Base-by-base conservation (phyloP, 495 filamentous ascomycete species). In the Glutinoglossum americanum region DNA sequence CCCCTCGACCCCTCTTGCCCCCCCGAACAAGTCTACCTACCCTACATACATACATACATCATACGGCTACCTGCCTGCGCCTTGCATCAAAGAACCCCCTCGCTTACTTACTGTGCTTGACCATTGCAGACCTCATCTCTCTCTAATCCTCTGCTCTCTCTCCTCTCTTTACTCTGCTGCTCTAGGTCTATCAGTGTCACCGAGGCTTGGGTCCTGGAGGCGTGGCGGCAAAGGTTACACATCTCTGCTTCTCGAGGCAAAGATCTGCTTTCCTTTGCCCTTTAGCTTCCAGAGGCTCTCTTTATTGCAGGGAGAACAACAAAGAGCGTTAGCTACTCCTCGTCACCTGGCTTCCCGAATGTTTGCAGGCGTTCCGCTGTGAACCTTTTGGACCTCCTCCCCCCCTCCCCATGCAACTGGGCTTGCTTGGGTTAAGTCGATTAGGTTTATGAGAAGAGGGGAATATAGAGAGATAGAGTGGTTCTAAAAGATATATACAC, bases 31-130 rank as follows among this genome's bases (percentile, higher is more conserved):
- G 47, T 19, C 25, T 51, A 51, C 25, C 47, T 51, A 28, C 47
- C 47, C 47, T 39, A 39, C 41, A 45, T 45, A 41, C 41, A 9
- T 45, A 45, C 41, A 45, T 45, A n/a, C 21, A 8, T 53, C 28
- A 3, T 53, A 1, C 49, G 49, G 49, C 28, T 53, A 53, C 26
- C 28, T 28, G 47, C 47, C 13, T 49, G 11, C 49, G n/a, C 49
- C 47, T 53, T 53, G 49, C 49, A 17, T 53, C 28, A 30, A 28
- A 11, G 49, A 25, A 28, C 6, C 49, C 17, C 49, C 49, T 53
- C 49, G 49, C 49, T 53, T 53, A 53, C 49, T 53, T 53, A 53
- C 49, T 53, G 49, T 25, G 49, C 11, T 27, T 53, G 23, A 32
- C 28, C 49, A 53, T 53, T 53, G 49, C 26, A 53, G 28, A 53